Evolutionary conservation across 75 land plant genomes (phyloP), one percentile per base, ranked within the genome.

Genomic region (Cunninghamia lanceolata): DNA sequence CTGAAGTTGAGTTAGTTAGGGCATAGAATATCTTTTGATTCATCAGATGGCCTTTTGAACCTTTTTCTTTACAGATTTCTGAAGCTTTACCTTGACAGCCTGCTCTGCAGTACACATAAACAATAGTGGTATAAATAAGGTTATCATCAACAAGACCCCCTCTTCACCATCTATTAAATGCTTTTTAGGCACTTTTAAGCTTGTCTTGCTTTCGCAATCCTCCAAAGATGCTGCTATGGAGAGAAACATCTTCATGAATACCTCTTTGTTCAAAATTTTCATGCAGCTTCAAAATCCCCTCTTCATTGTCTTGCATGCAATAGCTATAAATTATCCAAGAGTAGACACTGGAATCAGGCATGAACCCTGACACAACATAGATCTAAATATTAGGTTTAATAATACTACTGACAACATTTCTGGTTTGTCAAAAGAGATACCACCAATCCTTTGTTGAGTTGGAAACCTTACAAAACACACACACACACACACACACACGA

Each of bases 261-360:
- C 92, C 92, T 90, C 87, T 93, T 82, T 83, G 81, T 17, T 21
- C 40, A 77, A 95, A n/a, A 66, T 91, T 91, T 80, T 89, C 89
- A n/a, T 85, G 90, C 5, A 93, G 78, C 59, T 25, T 83, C 28
- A 91, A 43, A 17, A 88, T 85, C 46, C 81, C 91, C 5, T 89
- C 91, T 83, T 81, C 89, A 77, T 92, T 87, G 15, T 85, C 85
- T 68, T 87, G 86, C 21, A 84, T 82, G 84, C 94, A 92, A 77
- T 87, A 91, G 19, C 83, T 45, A 87, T 95, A 95, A 2, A 91
- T 91, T 80, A 95, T 46, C 90, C 91, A 92, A 21, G 91, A 91
- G 82, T 88, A 89, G n/a, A 91, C 89, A 47, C 85, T 87, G 77
- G 84, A 89, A 86, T 87, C 88, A 21, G 94, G 93, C 63, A 87